Base-by-base conservation (phyloP, 2,329 filamentous ascomycete species). In the Trichoderma sp. region DNA sequence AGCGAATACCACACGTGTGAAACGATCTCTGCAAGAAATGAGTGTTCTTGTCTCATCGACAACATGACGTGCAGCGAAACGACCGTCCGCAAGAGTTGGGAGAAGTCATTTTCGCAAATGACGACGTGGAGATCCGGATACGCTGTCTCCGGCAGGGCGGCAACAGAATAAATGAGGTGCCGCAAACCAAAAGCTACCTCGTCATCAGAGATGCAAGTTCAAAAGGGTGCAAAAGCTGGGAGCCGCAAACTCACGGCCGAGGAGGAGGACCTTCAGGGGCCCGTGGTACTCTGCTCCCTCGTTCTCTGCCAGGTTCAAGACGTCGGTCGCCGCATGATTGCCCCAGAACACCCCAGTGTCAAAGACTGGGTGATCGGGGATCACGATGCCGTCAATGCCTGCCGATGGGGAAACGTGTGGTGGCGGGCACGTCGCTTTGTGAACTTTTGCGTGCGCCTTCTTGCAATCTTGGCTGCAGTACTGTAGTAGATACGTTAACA, bases 1-100 rank as follows among this genome's bases (percentile, higher is more conserved):
- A 63, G 43, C 10, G 72, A 74, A 60, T 74, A 74, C 72, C 70
- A 73, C 14, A 73, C 24, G 52, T 74, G 71, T 3, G 71, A 66
- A 14, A 66, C 58, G 1, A 68, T 63, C 24, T 74, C 72, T 0
- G 72, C 71, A 51, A 71, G 71, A 5, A 63, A 6, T 0, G 58
- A 5, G 68, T 63, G 17, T 73, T 10, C 30, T 10, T 1, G 24
- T 10, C 7, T 64, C 66, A 7, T 14, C 28, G 9, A 14, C 14
- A 71, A 61, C 0, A 68, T 55, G 1, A 72, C 9, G 34, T 39
- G 21, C 4, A 72, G 19, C 2, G 62, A 63, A 1, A 70, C 17
- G 1, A 72, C 34, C 1, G 67, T 47, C 7, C 68, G 64, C 3
- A 60, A 5, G 7, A 68, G 24, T 7, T 68, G 60, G 0, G 51